Percentiles rank a stretch among this genome's conserved stretches.
Evolutionary conservation across 768 basidiomycete species (phyloP).

Genomic region (Boletus sp.): DNA sequence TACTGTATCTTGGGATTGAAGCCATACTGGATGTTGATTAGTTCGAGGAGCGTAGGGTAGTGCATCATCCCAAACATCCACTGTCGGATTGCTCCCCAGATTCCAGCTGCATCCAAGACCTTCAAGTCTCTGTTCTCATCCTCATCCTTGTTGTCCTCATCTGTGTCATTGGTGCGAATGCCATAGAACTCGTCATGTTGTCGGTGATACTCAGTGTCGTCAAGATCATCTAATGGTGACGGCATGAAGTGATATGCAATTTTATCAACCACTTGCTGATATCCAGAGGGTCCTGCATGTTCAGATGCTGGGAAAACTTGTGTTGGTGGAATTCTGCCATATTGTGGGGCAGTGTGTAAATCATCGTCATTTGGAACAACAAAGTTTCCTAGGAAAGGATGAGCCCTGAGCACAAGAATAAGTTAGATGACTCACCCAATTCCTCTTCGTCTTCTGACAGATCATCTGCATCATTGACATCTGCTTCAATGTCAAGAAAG

Average conservation of each 20-base stretch:
- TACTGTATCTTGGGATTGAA: not conserved
- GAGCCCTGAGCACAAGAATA: no score
- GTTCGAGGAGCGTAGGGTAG: not conserved
- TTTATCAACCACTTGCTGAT: not conserved
- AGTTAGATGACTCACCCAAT: no score
- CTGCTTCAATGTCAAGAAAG: no score
- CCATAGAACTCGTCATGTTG: not conserved
- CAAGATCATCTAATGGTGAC: not conserved
- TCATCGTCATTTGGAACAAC: not conserved
- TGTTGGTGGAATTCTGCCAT: not conserved
- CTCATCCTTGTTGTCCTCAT: not conserved
- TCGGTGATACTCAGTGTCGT: not conserved
- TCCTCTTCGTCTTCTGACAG: no score
- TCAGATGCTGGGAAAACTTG: not conserved
- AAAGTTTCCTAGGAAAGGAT: no score
- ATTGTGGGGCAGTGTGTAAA: not conserved
- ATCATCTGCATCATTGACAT: no score
- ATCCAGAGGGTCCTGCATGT: not conserved
- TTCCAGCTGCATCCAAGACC: not conserved
- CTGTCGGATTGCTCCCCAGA: not conserved
- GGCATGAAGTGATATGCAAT: not conserved
- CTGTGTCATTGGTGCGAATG: not conserved
- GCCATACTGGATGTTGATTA: not conserved
- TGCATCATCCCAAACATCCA: not conserved
- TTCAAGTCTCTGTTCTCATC: not conserved